A percentile compares a stretch with the other conserved stretches of the same genome.
Evolutionary conservation across 768 basidiomycete species (phyloP).

Genomic region (Dentipellis fragilis): DNA sequence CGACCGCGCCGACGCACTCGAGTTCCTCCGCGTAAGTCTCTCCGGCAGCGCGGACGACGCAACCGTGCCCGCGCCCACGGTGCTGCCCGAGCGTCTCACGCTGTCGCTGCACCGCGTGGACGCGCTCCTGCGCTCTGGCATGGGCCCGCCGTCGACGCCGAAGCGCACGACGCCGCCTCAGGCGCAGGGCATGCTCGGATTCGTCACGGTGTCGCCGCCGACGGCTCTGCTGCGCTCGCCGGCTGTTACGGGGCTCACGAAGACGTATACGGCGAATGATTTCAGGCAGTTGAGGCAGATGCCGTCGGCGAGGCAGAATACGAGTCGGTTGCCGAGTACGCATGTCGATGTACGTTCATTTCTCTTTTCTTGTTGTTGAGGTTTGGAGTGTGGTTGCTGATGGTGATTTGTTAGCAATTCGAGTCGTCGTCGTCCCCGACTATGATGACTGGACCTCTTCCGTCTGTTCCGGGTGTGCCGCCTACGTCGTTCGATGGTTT

Average conservation of each 20-base stretch:
- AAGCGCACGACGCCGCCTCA: slow-evolving; percentile 25
- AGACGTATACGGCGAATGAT: slow-evolving; percentile 74
- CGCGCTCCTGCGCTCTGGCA: slow-evolving; percentile 32
- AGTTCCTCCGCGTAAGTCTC: slow-evolving; percentile 23
- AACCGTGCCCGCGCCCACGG: neutral
- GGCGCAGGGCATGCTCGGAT: slow-evolving; percentile 45
- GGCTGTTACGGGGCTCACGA: slow-evolving; percentile 68
- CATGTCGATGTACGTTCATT: slow-evolving; percentile 59
- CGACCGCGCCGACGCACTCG: slow-evolving; percentile 21
- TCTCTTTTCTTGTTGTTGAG: neutral
- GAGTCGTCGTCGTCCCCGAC: neutral
- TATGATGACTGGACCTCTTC: neutral
- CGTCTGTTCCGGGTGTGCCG: neutral
- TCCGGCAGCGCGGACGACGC: slow-evolving; percentile 16
- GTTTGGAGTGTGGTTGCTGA: neutral
- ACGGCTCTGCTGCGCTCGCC: slow-evolving; percentile 61
- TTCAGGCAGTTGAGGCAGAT: slow-evolving; percentile 66
- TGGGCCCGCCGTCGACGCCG: slow-evolving; percentile 44
- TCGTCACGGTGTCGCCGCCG: slow-evolving; percentile 61
- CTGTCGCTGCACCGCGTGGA: slow-evolving; percentile 35
- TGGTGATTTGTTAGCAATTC: neutral
- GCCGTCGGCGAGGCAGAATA: slow-evolving; percentile 67
- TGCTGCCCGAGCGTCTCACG: slow-evolving; percentile 1
- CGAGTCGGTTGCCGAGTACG: slow-evolving; percentile 77
- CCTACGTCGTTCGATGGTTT: neutral